Conservation (phyloP, 768 basidiomycete species). For the Pholiota conissans region DNA sequence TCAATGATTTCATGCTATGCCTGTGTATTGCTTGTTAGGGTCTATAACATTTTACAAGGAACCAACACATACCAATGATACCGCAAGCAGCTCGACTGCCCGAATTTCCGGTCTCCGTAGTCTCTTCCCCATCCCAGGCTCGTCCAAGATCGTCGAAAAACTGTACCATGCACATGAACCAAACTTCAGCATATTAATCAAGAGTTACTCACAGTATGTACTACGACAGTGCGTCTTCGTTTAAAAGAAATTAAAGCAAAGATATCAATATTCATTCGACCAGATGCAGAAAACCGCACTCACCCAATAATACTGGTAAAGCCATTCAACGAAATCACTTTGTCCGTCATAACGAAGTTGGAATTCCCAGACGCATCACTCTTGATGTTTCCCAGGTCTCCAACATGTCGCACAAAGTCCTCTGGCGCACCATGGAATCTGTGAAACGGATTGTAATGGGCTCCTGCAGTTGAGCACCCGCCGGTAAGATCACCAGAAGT, state of each 20-base stretch:
- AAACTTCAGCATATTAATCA: background rate
- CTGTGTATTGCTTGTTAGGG: no score
- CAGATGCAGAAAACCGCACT: background rate
- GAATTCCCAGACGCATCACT: conserved; percentile 60
- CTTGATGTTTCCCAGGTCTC: conserved; percentile 75
- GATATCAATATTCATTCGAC: background rate
- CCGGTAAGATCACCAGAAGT: conserved; percentile 60
- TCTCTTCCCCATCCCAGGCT: conserved; percentile 66
- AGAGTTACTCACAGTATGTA: conserved; percentile 46
- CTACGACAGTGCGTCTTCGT: conserved; percentile 64
- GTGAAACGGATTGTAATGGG: conserved; percentile 76
- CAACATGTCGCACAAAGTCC: conserved; percentile 62
- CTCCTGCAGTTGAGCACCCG: conserved; percentile 67
- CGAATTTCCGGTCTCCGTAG: conserved; percentile 77
- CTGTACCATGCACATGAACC: background rate
- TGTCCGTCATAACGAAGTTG: conserved; percentile 57
- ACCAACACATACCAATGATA: conserved; percentile 71
- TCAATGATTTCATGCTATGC: no score
- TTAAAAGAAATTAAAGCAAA: background rate
- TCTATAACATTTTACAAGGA: no score
- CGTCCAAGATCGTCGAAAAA: conserved; percentile 72
- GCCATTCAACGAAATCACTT: conserved; percentile 63
- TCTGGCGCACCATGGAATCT: conserved; percentile 65
- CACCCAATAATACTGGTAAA: conserved; percentile 70
- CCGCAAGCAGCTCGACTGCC: conserved; percentile 80